These are phyloP conservation scores for Hirsutella rhossiliensis DNA, from an alignment of 2,329 filamentous ascomycete genomes.

Conservation along the genomic window DNA sequence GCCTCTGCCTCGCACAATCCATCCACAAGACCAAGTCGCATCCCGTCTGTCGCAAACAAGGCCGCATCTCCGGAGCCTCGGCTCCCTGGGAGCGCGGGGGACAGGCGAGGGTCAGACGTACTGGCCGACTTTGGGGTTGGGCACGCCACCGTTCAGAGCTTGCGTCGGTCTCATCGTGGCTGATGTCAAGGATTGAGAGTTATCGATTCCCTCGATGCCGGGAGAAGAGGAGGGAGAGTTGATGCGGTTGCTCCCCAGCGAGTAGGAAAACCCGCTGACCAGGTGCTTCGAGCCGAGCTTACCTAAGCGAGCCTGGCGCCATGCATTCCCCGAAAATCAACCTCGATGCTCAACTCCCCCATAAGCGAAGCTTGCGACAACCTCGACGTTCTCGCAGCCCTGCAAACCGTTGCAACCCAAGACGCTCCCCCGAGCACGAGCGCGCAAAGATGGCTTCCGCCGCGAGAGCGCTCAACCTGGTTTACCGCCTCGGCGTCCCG, in stretches of 20 bases:
- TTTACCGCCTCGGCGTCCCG: slow-evolving; percentile 63
- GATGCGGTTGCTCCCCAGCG: not conserved
- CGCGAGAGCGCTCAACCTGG: slow-evolving; percentile 44
- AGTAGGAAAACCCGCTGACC: slow-evolving; percentile 11
- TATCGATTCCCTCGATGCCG: slow-evolving; percentile 13
- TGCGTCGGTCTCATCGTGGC: slow-evolving; percentile 30
- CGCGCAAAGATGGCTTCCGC: slow-evolving; percentile 32
- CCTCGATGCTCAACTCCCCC: not conserved
- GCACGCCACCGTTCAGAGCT: slow-evolving; percentile 20
- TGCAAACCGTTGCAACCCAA: not conserved
- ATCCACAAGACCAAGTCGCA: not conserved
- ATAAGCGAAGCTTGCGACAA: not conserved
- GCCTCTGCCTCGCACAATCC: slow-evolving; percentile 3
- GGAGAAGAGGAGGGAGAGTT: slow-evolving; percentile 5
- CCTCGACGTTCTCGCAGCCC: not conserved
- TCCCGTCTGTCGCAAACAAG: not conserved
- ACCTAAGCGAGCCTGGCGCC: slow-evolving; percentile 10
- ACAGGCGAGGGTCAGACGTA: slow-evolving; percentile 15
- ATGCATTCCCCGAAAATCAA: not conserved
- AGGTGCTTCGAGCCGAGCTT: slow-evolving; percentile 10
- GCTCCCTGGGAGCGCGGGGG: not conserved
- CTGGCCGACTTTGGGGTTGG: slow-evolving; percentile 21
- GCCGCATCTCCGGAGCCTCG: not conserved
- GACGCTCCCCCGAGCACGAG: not conserved
- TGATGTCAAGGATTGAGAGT: slow-evolving; percentile 11